Evolutionary conservation across 176 grass and related monocot species (phyloP).

Genomic region (Phragmites australis): DNA sequence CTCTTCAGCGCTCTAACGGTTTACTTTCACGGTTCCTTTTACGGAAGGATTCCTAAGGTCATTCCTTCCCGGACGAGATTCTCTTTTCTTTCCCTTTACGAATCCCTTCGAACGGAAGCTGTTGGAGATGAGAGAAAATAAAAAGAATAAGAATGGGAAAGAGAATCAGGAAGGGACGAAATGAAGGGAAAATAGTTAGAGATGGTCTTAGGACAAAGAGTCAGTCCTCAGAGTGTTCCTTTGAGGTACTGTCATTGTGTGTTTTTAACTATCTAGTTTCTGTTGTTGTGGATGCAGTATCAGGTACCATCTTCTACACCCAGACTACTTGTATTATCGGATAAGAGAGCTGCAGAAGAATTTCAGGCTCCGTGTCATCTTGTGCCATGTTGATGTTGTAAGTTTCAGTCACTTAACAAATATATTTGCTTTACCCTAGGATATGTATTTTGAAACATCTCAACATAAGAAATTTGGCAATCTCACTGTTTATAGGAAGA

Average conservation of each 20-base stretch:
- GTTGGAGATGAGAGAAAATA: too few species aligned
- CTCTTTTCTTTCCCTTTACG: too few species aligned
- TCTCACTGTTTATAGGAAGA: conserved; percentile 65
- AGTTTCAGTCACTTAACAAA: conserved; percentile 25
- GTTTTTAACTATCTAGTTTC: conserved; percentile 21
- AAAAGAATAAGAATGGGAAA: too few species aligned
- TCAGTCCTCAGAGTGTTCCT: not conserved
- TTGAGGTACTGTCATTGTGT: not conserved
- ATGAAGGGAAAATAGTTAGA: too few species aligned
- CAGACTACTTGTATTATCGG: conserved; percentile 94
- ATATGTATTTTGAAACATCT: not conserved
- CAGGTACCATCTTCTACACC: conserved; percentile 94
- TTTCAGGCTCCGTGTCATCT: conserved; percentile 78
- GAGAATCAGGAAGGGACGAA: too few species aligned
- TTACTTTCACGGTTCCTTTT: too few species aligned
- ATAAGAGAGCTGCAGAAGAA: conserved; percentile 93
- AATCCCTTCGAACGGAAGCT: too few species aligned
- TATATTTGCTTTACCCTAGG: not conserved
- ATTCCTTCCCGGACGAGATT: too few species aligned
- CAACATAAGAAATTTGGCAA: not conserved
- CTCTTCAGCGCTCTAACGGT: too few species aligned
- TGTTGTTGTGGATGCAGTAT: conserved; percentile 55
- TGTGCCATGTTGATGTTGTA: conserved; percentile 97
- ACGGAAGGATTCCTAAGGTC: too few species aligned
- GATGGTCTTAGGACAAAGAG: not conserved